Evolutionary conservation across 2,329 filamentous ascomycete species (phyloP).

Genomic region (Septoria petroselini): DNA sequence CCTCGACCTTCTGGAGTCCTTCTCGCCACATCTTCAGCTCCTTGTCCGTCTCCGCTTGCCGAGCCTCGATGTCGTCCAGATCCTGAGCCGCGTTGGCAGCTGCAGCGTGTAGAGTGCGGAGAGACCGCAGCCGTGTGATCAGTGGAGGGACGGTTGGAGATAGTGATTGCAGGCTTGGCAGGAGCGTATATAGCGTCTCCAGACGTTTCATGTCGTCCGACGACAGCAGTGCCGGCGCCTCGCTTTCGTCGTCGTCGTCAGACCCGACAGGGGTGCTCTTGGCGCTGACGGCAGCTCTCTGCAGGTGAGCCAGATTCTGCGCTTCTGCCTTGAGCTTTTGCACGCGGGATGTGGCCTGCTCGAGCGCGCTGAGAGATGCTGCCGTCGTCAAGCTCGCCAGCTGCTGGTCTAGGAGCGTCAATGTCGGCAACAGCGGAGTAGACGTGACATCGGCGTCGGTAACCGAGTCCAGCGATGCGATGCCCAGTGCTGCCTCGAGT

Average conservation of each 20-base stretch:
- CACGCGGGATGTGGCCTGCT: constrained; percentile 46
- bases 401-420: constrained; percentile 77
- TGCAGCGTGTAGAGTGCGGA: constrained; percentile 80
- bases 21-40: constrained; percentile 86
- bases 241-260: constrained; percentile 37
- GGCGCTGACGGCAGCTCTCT: constrained; percentile 17
- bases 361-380: constrained; percentile 68
- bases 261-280: constrained; percentile 12
- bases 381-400: constrained; percentile 67
- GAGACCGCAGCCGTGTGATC: constrained; percentile 77
- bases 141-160: constrained; percentile 80
- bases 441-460: constrained; percentile 54
- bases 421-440: constrained; percentile 74
- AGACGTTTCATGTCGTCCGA: constrained; percentile 78
- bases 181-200: constrained; percentile 82
- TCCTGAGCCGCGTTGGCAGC: constrained; percentile 78
- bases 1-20: constrained; percentile 74
- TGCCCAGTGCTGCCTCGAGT: constrained; percentile 77
- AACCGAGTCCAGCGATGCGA: constrained; percentile 62
- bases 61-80: constrained; percentile 71
- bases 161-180: constrained; percentile 84
- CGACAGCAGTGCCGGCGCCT: constrained; percentile 29
- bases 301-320: constrained; percentile 62
- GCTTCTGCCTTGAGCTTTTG: constrained; percentile 56
- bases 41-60: constrained; percentile 74